phyloP scores from a whole-genome alignment of 225 moss, liverwort and hornwort species.

The Physcomitrellopsis africana region DNA sequence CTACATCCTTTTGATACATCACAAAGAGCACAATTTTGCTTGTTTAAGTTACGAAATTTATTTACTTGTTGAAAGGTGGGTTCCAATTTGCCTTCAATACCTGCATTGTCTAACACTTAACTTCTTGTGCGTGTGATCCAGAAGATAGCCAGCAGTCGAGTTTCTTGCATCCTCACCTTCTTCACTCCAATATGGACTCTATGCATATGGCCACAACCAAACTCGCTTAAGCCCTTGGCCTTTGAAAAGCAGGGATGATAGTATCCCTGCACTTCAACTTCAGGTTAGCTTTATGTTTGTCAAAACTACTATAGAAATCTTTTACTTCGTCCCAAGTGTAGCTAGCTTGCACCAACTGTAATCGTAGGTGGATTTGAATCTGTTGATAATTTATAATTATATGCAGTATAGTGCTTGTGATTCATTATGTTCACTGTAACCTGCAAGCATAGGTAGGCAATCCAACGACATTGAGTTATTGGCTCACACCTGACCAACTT shows the following conservation, averaged over 20 bases:
- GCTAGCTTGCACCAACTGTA: background rate
- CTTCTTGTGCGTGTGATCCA: constrained; percentile 16
- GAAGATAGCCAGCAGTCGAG: constrained; percentile 47
- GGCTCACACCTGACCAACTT: constrained; percentile 44
- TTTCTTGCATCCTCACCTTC: constrained; percentile 31
- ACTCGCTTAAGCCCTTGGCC: constrained; percentile 46
- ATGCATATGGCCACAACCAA: constrained; percentile 33
- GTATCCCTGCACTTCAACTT: constrained; percentile 58
- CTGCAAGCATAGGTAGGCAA: constrained; percentile 42
- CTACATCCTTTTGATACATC: background rate
- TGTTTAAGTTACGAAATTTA: background rate
- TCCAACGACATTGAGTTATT: constrained; percentile 25
- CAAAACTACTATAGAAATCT: background rate
- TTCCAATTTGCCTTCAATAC: background rate
- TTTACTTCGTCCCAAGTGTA: background rate
- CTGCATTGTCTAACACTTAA: constrained; percentile 14
- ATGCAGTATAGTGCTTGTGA: too few species aligned
- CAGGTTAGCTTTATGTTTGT: constrained; percentile 45
- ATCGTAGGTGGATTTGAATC: background rate
- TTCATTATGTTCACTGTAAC: background rate
- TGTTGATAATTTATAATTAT: too few species aligned
- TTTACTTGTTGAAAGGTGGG: background rate
- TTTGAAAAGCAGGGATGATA: constrained; percentile 39
- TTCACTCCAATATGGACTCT: constrained; percentile 31
- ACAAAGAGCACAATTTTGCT: too few species aligned